These are phyloP conservation scores for Yamadazyma diospyri DNA, from an alignment of 1,139 yeast species.

Conservation along the genomic window DNA sequence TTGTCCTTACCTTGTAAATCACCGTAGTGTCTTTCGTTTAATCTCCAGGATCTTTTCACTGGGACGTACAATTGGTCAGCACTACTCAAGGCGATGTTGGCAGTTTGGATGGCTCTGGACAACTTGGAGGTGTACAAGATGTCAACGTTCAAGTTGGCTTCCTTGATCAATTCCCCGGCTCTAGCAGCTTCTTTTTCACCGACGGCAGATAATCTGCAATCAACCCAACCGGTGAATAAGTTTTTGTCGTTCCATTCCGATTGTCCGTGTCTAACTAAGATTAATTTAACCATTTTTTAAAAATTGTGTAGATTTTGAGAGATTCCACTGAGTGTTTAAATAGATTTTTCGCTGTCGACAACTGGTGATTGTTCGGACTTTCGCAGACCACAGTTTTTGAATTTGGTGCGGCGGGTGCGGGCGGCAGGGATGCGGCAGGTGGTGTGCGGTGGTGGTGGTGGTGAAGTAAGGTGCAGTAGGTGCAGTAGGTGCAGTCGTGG, in stretches of 20 bases:
- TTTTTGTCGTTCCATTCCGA: slow-evolving; percentile 98
- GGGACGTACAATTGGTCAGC: slow-evolving; percentile 93
- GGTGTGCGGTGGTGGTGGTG: too few relatives aligned
- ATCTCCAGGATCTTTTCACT: slow-evolving; percentile 94
- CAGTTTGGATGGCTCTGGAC: slow-evolving; percentile 96
- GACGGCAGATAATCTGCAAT: slow-evolving; percentile 76
- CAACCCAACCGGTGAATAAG: slow-evolving; percentile 99
- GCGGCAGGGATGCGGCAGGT: too few relatives aligned
- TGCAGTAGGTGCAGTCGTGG: too few relatives aligned
- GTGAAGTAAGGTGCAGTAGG: too few relatives aligned
- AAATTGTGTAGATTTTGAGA: neutral
- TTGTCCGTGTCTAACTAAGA: slow-evolving; percentile 96
- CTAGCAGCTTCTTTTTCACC: slow-evolving; percentile 90
- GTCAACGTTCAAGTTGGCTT: slow-evolving; percentile 82
- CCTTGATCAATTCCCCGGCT: slow-evolving; percentile 92
- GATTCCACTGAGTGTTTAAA: slow-evolving; percentile 1
- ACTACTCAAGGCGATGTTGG: slow-evolving; percentile 85
- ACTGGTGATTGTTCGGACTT: slow-evolving; percentile 24
- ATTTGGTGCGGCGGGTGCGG: too few relatives aligned
- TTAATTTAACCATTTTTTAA: slow-evolving; percentile 57
- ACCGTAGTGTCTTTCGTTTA: slow-evolving; percentile 99
- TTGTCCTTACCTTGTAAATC: slow-evolving; percentile 98
- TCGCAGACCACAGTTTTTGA: slow-evolving; percentile 25
- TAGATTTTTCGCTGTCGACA: slow-evolving; percentile 10
- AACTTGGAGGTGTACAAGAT: slow-evolving; percentile 87